Base-by-base conservation (phyloP, 2,329 filamentous ascomycete genomes). In the Xylariomycetidae sp. region DNA sequence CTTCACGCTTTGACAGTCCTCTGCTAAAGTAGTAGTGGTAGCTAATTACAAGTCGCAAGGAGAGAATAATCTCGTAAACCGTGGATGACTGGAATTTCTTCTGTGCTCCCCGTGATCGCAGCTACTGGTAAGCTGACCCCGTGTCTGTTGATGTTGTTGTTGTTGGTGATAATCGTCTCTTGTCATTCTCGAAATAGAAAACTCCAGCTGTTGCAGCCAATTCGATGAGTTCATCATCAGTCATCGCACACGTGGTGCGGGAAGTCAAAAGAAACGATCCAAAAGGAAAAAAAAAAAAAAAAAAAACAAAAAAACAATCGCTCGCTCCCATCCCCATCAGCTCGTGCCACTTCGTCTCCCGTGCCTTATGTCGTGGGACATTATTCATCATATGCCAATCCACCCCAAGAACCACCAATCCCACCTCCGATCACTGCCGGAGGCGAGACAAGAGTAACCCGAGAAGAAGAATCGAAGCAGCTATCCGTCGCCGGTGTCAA, bases 311-410 rank as follows among this genome's bases (percentile, higher is more conserved):
- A 39, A 20, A 30, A 39, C 27, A 30, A 40, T 30, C 29, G 26
- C 35, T 33, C 37, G 25, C 35, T 35, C 29, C 34, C 30, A 25
- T 38, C 37, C 29, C n/a, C 33, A 19, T 37, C 36, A 17, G 27
- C 24, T 29, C 25, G 29, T 27, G 25, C 17, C 19, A 38, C 42
- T 43, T 39, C 45, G 30, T 43, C 44, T 25, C 35, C 25, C 36
- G 24, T 32, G 35, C 38, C 38, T 43, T 43, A 46, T 48, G 50
- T 48, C 51, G 46, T 56, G 48, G 53, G 50, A 54, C 52, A 46
- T 49, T 46, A 48, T 44, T 41, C 47, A 39, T 41, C 40, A 33
- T 46, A 43, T 47, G 44, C 45, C 47, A 40, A 40, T 39, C 38
- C 18, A 13, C 37, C 22, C 31, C 18, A 47, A 25, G 37, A 43